Percentiles rank a stretch among this genome's conserved stretches.
phyloP scores from a whole-genome alignment of 345 rosid genomes.

The Eucalyptus grandis region DNA sequence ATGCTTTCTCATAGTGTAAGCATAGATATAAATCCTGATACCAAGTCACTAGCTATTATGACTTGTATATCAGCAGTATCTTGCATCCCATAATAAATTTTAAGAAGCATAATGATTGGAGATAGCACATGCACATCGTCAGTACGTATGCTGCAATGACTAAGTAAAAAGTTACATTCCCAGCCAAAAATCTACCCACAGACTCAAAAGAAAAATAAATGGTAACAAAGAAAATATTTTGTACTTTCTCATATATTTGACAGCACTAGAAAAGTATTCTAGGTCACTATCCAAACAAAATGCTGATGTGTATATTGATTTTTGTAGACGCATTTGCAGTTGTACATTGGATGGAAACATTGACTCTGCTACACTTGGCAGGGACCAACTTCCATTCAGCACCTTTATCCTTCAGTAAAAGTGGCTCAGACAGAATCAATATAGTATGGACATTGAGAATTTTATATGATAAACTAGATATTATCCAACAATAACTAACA shows the following conservation, averaged over 20 bases:
- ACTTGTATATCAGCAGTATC: neutral
- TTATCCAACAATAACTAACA: neutral
- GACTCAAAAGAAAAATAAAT: neutral
- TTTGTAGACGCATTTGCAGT: neutral
- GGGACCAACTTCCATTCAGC: neutral
- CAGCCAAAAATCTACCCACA: neutral
- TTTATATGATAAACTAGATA: neutral
- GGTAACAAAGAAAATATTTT: neutral
- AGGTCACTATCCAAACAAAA: neutral
- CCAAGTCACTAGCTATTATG: neutral
- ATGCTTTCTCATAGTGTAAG: neutral
- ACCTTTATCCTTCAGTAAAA: neutral
- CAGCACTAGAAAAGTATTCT: neutral
- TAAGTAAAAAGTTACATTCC: neutral
- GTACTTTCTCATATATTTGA: neutral
- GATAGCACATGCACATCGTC: neutral
- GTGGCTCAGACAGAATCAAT: neutral
- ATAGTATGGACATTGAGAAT: neutral
- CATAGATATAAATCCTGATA: neutral
- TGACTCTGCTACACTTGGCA: neutral
- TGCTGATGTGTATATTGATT: neutral
- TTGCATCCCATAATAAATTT: neutral
- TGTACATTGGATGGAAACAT: neutral
- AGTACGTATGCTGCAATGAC: neutral
- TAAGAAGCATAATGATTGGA: neutral